These are phyloP conservation scores for Cyclostephanos tholiformis DNA, from an alignment of 108 stramenopile species.

Conservation along the genomic window DNA sequence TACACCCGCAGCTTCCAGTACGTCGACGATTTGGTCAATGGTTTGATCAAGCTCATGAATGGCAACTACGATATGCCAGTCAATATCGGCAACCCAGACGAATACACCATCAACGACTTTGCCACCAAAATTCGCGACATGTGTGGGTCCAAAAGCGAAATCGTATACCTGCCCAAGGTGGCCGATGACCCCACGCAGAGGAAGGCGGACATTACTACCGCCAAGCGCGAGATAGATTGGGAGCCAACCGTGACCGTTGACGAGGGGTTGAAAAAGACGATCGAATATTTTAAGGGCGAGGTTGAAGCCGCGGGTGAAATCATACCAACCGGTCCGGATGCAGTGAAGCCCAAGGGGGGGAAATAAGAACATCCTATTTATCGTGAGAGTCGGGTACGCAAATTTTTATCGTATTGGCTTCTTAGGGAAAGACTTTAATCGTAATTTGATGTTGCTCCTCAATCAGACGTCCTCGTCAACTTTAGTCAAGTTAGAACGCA, in stretches of 20 bases:
- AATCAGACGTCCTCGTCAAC: too few species aligned
- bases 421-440: too few species aligned
- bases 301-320: constrained; percentile 85
- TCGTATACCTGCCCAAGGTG: constrained; percentile 72
- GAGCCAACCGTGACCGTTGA: constrained; percentile 83
- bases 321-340: constrained; percentile 86
- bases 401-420: neutral
- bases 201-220: constrained; percentile 93
- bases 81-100: constrained; percentile 98
- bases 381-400: neutral
- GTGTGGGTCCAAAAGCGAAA: constrained; percentile 68
- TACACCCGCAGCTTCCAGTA: constrained; percentile 99
- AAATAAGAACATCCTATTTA: neutral
- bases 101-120: constrained; percentile 94
- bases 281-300: constrained; percentile 94
- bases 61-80: constrained; percentile 90
- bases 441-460: too few species aligned
- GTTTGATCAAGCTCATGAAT: constrained; percentile 97
- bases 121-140: constrained; percentile 82
- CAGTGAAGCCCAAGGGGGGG: constrained; percentile 48
- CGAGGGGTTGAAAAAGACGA: constrained; percentile 90
- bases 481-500: too few species aligned
- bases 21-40: constrained; percentile 96
- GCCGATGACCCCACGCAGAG: constrained; percentile 95
- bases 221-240: constrained; percentile 92